Base-by-base conservation (phyloP, 371 early-diverging fungal species). In the Syncephalastrum sp. region DNA sequence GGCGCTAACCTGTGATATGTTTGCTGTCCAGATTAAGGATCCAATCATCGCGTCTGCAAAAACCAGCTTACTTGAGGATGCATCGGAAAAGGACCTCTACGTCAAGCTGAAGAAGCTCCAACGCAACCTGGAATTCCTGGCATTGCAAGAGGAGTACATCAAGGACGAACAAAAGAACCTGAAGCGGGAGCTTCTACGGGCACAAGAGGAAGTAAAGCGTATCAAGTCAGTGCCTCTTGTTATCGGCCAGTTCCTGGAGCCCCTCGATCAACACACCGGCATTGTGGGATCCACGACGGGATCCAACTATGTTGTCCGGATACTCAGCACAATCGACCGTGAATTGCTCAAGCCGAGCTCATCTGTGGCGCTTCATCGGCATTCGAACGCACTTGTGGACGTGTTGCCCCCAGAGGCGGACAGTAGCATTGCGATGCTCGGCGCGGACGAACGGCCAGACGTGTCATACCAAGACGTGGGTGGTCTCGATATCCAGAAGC, bases 401-500 rank as follows among this genome's bases (percentile, higher is more conserved):
- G 90, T 96, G 4, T 79, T 98, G 46, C 99, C 99, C 29, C 97
- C 99, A 24, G 98, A 98, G 67, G 97, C 97, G 3, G 99, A 99
- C 70, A 93, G 95, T 54, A 92, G 92, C 57, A 99, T 99, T 70
- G 89, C 98, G 29, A 84, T 99, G 84, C 84, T 99, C 33, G 91
- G 93, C 55, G 84, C 94, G 21, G 91, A 95, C 52, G 99, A 99
- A 75, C 91, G 88, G 52, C 99, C 99, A 3, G 93, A 98, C 63
- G 99, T 99, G 43, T 75, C 93, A 41, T 99, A 99, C 73, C 75
- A 91, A 43, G 99, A 99, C 72, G 95, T 99, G 52, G 99, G 99
- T 74, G 99, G 99, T 46, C 81, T 99, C 60, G 99, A 99, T 75
- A 91, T 92, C 65, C 99, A 99, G 74, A 99, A 99, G 70, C 99